Percentiles rank a stretch among this genome's conserved stretches.
Conservation (phyloP, 2,329 filamentous ascomycete genomes). For the Fusarium clavum region DNA sequence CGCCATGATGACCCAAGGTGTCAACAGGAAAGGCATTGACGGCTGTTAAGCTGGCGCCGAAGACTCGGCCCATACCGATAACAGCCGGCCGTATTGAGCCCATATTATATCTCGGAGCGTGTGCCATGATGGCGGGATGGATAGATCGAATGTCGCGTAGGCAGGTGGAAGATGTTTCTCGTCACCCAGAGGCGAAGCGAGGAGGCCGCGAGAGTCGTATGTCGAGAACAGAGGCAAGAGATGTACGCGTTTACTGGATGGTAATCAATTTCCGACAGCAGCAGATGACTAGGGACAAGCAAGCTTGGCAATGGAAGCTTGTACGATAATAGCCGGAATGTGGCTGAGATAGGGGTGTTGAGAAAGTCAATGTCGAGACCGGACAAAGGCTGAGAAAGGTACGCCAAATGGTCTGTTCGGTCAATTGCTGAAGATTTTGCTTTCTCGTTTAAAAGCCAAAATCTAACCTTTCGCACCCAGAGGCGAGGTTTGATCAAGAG, state of each 20-base stretch:
- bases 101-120: constrained; percentile 53
- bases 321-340: constrained; percentile 26
- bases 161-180: constrained; percentile 1
- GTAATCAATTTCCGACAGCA: constrained; percentile 22
- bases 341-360: constrained; percentile 26
- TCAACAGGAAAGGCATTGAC: constrained; percentile 61
- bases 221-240: constrained; percentile 3
- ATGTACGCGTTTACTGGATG: constrained; percentile 18
- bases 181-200: constrained; percentile 6
- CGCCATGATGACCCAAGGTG: constrained; percentile 55
- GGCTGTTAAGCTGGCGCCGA: constrained; percentile 62
- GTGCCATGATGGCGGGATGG: constrained; percentile 43
- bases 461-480: constrained; percentile 37
- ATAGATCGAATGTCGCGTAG: background rate
- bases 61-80: constrained; percentile 63
- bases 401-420: background rate
- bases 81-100: constrained; percentile 60
- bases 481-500: constrained; percentile 36
- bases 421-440: constrained; percentile 7
- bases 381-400: constrained; percentile 1
- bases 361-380: constrained; percentile 5
- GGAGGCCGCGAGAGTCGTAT: constrained; percentile 9
- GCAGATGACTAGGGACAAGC: constrained; percentile 7
- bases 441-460: background rate
- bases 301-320: constrained; percentile 14